Evolutionary conservation across 768 basidiomycete genomes (phyloP).

Genomic region (Leccinum pellstonianum): DNA sequence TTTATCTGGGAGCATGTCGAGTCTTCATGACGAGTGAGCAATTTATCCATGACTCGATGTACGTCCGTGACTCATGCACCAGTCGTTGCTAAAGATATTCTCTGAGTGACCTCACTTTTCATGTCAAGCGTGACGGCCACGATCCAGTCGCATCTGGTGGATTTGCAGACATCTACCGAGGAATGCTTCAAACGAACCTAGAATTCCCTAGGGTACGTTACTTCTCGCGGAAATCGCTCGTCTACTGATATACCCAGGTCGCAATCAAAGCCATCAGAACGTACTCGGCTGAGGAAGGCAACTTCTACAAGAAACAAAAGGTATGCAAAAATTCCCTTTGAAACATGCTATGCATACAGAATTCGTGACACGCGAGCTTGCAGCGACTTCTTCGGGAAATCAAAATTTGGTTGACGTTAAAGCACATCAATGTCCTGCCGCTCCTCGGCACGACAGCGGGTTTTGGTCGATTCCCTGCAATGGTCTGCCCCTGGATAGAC

Average conservation of each 20-base stretch:
- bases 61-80: neutral
- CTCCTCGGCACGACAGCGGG: constrained; percentile 18
- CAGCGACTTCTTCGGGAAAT: constrained; percentile 32
- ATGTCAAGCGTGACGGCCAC: constrained; percentile 8
- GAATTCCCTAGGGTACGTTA: constrained; percentile 3
- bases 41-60: constrained; percentile 3
- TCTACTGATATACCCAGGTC: constrained; percentile 5
- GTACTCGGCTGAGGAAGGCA: constrained; percentile 11
- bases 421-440: constrained; percentile 25
- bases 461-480: constrained; percentile 30
- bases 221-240: no score
- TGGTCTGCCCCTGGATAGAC: constrained; percentile 31
- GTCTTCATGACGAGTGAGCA: constrained; percentile 4
- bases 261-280: constrained; percentile 21
- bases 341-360: neutral
- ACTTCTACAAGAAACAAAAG: constrained; percentile 12
- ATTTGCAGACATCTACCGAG: constrained; percentile 18
- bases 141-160: constrained; percentile 18
- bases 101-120: constrained; percentile 8
- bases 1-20: neutral
- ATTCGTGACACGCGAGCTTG: neutral
- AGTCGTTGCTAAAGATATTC: neutral
- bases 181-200: constrained; percentile 9
- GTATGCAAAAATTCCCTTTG: neutral
- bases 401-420: constrained; percentile 25